Conservation (phyloP, 2,329 filamentous ascomycete genomes). For the Verticillium albo-atrum region DNA sequence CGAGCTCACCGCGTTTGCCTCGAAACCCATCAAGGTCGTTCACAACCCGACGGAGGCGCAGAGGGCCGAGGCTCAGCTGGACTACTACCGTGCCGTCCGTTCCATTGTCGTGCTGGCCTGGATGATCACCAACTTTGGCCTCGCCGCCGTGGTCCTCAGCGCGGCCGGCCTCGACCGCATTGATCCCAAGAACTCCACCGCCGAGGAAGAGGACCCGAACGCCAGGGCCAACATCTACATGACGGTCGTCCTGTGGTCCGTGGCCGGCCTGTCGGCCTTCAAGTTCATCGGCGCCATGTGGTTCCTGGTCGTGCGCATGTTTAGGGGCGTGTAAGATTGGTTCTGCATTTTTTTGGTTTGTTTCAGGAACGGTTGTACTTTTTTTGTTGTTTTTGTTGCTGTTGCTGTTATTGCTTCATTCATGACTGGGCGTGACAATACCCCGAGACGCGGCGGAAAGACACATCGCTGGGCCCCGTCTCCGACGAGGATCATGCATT, state of each 20-base stretch:
- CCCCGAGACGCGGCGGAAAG: not conserved
- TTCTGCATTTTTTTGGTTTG: not conserved
- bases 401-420: not conserved
- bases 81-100: slow-evolving; percentile 96
- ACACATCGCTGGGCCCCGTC: not conserved
- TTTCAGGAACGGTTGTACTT: not conserved
- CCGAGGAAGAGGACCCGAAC: slow-evolving; percentile 33
- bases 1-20: slow-evolving; percentile 69
- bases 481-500: not conserved
- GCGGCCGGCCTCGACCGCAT: slow-evolving; percentile 76
- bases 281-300: slow-evolving; percentile 85
- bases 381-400: not conserved
- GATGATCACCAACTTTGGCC: slow-evolving; percentile 94
- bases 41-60: slow-evolving; percentile 50
- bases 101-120: slow-evolving; percentile 88
- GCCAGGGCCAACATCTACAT: slow-evolving; percentile 76
- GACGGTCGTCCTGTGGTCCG: slow-evolving; percentile 81
- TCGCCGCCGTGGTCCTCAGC: slow-evolving; percentile 81
- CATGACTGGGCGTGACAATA: slow-evolving; percentile 1
- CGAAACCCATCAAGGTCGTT: slow-evolving; percentile 71
- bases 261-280: slow-evolving; percentile 77
- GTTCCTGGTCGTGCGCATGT: slow-evolving; percentile 88
- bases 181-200: slow-evolving; percentile 34
- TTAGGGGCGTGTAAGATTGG: slow-evolving; percentile 58
- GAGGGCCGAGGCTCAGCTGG: slow-evolving; percentile 80